Evolutionary conservation across 345 rosid species (phyloP).

Genomic region (Aegle marmelos): DNA sequence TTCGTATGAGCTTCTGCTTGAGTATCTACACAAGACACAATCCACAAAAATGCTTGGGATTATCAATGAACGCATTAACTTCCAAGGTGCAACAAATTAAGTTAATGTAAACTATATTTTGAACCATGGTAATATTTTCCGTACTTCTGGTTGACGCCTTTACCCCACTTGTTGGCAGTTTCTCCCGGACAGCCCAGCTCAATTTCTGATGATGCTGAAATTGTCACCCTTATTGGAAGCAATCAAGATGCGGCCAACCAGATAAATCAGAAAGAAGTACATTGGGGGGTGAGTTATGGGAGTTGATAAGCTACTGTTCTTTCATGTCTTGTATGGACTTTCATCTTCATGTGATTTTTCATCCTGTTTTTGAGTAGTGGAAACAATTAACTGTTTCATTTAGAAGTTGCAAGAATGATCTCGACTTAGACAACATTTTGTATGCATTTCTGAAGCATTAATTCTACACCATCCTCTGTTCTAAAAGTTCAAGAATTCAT

Average conservation of each 20-base stretch:
- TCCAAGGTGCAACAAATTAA: conserved; percentile 55
- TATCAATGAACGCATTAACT: conserved; percentile 81
- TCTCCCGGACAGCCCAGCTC: conserved; percentile 83
- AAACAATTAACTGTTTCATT: not conserved
- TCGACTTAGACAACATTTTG: not conserved
- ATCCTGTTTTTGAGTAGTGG: not conserved
- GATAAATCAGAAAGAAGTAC: conserved; percentile 81
- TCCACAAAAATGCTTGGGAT: conserved; percentile 86
- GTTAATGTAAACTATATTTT: not conserved
- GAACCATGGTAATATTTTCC: not conserved
- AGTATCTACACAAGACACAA: conserved; percentile 76
- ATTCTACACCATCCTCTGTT: not conserved
- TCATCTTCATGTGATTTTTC: not conserved
- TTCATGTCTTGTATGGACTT: not conserved
- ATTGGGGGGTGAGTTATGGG: conserved; percentile 71
- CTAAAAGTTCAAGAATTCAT: not conserved
- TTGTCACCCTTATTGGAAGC: conserved; percentile 70
- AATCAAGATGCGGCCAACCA: conserved; percentile 66
- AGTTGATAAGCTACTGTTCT: not conserved
- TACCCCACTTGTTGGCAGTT: conserved; percentile 49
- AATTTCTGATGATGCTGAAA: conserved; percentile 81
- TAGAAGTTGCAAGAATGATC: conserved; percentile 1
- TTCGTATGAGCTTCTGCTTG: conserved; percentile 87
- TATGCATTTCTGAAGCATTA: not conserved
- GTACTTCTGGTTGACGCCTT: conserved; percentile 5